Percentiles rank a stretch among this genome's conserved stretches.
These are phyloP conservation scores for Leptographium flavum DNA, from an alignment of 2,329 filamentous ascomycete genomes.

Conservation along the genomic window DNA sequence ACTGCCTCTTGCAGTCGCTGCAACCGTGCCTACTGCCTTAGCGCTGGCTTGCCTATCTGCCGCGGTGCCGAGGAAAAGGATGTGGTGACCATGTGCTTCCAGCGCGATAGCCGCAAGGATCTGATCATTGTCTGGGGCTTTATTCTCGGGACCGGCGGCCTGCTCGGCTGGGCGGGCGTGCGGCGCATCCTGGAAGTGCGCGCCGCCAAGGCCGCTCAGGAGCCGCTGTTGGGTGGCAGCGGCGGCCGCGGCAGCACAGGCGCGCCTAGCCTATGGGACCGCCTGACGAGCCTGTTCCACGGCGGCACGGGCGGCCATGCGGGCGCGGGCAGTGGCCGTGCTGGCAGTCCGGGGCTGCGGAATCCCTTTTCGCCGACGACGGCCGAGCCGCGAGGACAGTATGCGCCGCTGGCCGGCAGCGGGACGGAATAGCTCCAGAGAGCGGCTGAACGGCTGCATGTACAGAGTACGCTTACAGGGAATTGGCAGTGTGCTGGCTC, in stretches of 20 bases:
- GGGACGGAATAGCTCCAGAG: background rate
- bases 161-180: slow-evolving; percentile 45
- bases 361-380: slow-evolving; percentile 5
- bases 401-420: slow-evolving; percentile 6
- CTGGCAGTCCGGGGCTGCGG: background rate
- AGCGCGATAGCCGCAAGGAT: slow-evolving; percentile 53
- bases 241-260: background rate
- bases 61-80: slow-evolving; percentile 46
- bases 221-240: slow-evolving; percentile 5
- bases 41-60: slow-evolving; percentile 47
- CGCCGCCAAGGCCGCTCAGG: slow-evolving; percentile 9
- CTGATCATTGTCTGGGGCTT: slow-evolving; percentile 53
- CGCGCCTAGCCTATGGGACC: background rate
- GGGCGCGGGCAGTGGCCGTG: background rate
- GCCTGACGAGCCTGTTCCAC: background rate
- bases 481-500: too few relatives aligned
- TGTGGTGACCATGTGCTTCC: slow-evolving; percentile 49
- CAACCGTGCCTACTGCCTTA: slow-evolving; percentile 51
- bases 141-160: slow-evolving; percentile 40
- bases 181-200: slow-evolving; percentile 31
- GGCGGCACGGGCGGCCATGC: background rate
- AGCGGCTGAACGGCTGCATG: too few relatives aligned
- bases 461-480: too few relatives aligned
- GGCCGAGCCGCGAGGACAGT: slow-evolving; percentile 6
- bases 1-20: slow-evolving; percentile 43